A percentile compares a stretch with the other conserved stretches of the same genome.
Evolutionary conservation across 306 rosid species (phyloP).

Genomic region (Elaeagnus macrophylla): DNA sequence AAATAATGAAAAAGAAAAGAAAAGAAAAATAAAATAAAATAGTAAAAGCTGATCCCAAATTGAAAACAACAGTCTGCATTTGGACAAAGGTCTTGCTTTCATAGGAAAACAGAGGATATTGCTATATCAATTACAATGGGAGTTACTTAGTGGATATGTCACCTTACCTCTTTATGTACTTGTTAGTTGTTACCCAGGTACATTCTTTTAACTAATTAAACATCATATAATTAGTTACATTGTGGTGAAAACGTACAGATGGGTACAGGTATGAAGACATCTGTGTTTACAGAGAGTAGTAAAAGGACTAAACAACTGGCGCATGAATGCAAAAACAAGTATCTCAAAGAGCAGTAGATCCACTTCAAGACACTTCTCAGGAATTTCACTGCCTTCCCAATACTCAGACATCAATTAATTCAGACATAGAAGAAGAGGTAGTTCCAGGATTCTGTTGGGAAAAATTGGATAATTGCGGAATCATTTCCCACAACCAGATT

Average conservation of each 20-base stretch:
- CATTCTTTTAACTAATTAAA: too few species aligned
- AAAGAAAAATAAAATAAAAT: background rate
- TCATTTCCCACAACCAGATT: too few species aligned
- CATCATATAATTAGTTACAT: too few species aligned
- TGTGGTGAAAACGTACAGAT: constrained; percentile 20
- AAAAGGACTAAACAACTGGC: constrained; percentile 50
- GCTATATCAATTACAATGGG: constrained; percentile 49
- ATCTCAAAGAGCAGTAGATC: constrained; percentile 20
- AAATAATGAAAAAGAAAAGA: too few species aligned
- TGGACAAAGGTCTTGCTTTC: constrained; percentile 63
- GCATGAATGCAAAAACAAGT: constrained; percentile 26
- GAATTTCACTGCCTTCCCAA: background rate
- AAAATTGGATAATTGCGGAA: too few species aligned
- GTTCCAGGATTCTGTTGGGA: too few species aligned
- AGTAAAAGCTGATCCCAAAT: constrained; percentile 14
- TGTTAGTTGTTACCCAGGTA: constrained; percentile 67
- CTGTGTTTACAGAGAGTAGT: constrained; percentile 43
- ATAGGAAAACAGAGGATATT: constrained; percentile 27
- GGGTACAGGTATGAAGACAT: constrained; percentile 48
- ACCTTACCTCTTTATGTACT: constrained; percentile 65
- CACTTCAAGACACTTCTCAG: background rate
- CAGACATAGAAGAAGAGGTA: too few species aligned
- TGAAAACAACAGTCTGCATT: constrained; percentile 42
- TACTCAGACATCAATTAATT: background rate
- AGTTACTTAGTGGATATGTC: constrained; percentile 50